Percentiles rank a stretch among this genome's conserved stretches.
These are phyloP conservation scores for Rhytidiadelphus loreus DNA, from an alignment of 225 moss, liverwort and hornwort species.

Conservation along the genomic window DNA sequence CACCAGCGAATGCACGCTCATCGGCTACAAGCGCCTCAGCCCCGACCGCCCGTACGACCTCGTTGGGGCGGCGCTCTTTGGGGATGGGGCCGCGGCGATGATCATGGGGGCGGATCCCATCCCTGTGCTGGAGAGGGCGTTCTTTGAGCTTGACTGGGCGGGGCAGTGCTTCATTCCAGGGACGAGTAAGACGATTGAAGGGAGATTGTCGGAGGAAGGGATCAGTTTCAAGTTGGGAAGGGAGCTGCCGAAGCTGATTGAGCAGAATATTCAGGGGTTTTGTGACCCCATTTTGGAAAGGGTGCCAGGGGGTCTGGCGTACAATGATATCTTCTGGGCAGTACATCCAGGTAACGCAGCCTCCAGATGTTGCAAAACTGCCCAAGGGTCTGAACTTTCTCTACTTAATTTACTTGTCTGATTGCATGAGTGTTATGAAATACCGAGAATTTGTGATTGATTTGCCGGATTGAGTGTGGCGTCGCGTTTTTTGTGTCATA, in stretches of 20 bases:
- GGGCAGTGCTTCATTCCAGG: constrained; percentile 74
- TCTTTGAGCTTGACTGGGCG: constrained; percentile 76
- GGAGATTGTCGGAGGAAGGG: constrained; percentile 72
- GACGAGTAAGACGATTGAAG: constrained; percentile 49
- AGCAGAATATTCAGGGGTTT: constrained; percentile 58
- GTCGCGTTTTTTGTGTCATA: background rate
- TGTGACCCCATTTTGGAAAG: constrained; percentile 19
- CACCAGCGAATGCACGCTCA: constrained; percentile 81
- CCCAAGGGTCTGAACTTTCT: background rate
- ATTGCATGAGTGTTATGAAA: background rate
- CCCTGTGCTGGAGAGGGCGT: constrained; percentile 45
- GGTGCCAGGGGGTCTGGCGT: constrained; percentile 14
- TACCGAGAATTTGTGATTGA: background rate
- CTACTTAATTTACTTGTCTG: background rate
- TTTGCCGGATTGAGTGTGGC: background rate
- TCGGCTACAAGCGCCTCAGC: constrained; percentile 66
- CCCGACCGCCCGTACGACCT: constrained; percentile 84
- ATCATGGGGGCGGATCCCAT: constrained; percentile 72
- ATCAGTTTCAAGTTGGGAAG: constrained; percentile 75
- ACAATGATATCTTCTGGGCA: constrained; percentile 94
- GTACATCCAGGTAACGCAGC: constrained; percentile 54
- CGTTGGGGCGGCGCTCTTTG: constrained; percentile 94
- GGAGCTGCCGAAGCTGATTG: constrained; percentile 70
- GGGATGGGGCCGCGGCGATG: constrained; percentile 94
- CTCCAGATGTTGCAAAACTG: too few species aligned